Percentiles rank a stretch among this genome's conserved stretches.
Conservation (phyloP, 1,139 yeast species). For the Arxiozyma slooffiae region DNA sequence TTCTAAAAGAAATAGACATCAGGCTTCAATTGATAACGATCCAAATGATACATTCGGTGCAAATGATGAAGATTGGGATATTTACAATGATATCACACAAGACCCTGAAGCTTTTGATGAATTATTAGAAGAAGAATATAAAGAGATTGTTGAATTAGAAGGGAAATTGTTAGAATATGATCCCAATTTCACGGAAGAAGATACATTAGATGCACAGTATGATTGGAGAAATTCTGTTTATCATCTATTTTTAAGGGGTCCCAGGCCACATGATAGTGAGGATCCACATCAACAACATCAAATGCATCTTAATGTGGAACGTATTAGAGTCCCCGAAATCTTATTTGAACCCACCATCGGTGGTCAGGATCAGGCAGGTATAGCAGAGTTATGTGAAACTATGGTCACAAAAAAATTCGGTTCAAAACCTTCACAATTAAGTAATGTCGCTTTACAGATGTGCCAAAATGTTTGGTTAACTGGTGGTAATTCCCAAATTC, state of each 20-base stretch:
- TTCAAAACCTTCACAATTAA: conserved; percentile 38
- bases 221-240: conserved; percentile 78
- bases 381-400: conserved; percentile 65
- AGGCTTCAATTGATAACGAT: conserved; percentile 71
- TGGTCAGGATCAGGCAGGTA: conserved; percentile 92
- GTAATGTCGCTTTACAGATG: conserved; percentile 28
- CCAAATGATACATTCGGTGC: conserved; percentile 95
- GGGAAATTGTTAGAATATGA: conserved; percentile 69
- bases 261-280: conserved; percentile 60
- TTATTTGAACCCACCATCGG: conserved; percentile 91
- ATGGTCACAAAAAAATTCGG: conserved; percentile 55
- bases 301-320: conserved; percentile 78
- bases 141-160: conserved; percentile 53
- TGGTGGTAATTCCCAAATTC: conserved; percentile 71
- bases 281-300: conserved; percentile 71
- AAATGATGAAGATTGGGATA: conserved; percentile 91
- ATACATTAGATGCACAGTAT: conserved; percentile 69
- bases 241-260: conserved; percentile 84
- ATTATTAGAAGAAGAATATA: conserved; percentile 62
- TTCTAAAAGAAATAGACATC: conserved; percentile 43
- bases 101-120: conserved; percentile 56
- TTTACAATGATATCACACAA: conserved; percentile 74
- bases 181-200: conserved; percentile 76
- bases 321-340: conserved; percentile 87
- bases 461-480: conserved; percentile 64